Evolutionary conservation across 2,329 filamentous ascomycete genomes (phyloP).

Genomic region (Aureobasidium sp.): DNA sequence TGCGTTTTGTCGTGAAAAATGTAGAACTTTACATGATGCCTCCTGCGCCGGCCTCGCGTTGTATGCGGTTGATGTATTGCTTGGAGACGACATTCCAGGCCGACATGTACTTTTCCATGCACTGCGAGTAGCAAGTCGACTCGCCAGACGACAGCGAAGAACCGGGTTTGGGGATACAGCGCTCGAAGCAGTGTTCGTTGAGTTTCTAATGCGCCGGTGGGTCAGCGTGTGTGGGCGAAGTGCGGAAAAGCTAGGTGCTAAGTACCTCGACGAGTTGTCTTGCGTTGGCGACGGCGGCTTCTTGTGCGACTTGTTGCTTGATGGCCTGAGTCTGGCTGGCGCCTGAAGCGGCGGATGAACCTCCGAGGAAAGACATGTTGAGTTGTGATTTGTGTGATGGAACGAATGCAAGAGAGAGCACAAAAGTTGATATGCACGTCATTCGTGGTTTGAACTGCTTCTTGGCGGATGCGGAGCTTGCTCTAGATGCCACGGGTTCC

Average conservation of each 20-base stretch:
- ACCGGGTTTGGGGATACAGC: slow-evolving; percentile 45
- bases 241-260: background rate
- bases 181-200: slow-evolving; percentile 50
- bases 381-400: no score
- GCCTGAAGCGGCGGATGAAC: background rate
- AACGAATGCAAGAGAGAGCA: no score
- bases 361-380: slow-evolving; percentile 14
- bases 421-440: slow-evolving; percentile 10
- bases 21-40: slow-evolving; percentile 3
- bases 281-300: slow-evolving; percentile 44
- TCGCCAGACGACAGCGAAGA: slow-evolving; percentile 43
- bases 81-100: slow-evolving; percentile 45
- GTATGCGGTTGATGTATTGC: slow-evolving; percentile 42
- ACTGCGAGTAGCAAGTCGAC: slow-evolving; percentile 41
- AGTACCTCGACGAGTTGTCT: slow-evolving; percentile 42
- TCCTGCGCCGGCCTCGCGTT: slow-evolving; percentile 23
- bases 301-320: slow-evolving; percentile 46
- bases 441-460: slow-evolving; percentile 9
- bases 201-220: slow-evolving; percentile 35
- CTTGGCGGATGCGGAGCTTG: background rate
- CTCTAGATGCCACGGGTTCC: slow-evolving; percentile 8
- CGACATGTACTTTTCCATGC: slow-evolving; percentile 50
- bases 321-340: slow-evolving; percentile 21
- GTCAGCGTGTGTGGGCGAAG: background rate
- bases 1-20: background rate